Conservation (phyloP, 768 basidiomycete genomes). For the Trametes elegans region DNA sequence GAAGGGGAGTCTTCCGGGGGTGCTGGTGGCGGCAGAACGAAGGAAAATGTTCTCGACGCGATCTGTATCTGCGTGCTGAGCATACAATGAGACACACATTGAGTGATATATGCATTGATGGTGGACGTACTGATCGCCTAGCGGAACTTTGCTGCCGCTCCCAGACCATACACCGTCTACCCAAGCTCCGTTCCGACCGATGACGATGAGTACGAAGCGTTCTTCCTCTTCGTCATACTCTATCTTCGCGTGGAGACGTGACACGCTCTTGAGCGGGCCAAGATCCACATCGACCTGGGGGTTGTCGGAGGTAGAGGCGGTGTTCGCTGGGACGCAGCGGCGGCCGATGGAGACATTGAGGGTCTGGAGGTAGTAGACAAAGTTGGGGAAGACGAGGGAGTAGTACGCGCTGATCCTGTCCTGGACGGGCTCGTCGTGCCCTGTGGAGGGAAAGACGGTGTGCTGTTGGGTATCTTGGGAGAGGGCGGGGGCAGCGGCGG, state of each 20-base stretch:
- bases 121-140: conserved; percentile 71
- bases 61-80: conserved; percentile 93
- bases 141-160: conserved; percentile 80
- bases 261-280: conserved; percentile 95
- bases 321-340: conserved; percentile 63
- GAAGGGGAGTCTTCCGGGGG: conserved; percentile 80
- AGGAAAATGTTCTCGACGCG: conserved; percentile 94
- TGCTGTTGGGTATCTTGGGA: conserved; percentile 29
- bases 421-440: conserved; percentile 36
- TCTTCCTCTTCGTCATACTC: conserved; percentile 90
- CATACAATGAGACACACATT: conserved; percentile 18
- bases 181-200: conserved; percentile 98
- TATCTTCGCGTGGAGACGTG: conserved; percentile 94
- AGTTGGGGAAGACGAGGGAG: conserved; percentile 89
- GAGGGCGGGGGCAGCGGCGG: conserved; percentile 20
- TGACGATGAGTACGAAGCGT: conserved; percentile 84
- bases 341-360: conserved; percentile 93
- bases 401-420: conserved; percentile 92
- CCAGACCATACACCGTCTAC: conserved; percentile 96
- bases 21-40: conserved; percentile 88
- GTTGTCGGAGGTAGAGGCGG: conserved; percentile 56
- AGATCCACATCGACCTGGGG: conserved; percentile 84
- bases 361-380: conserved; percentile 97
- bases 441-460: conserved; percentile 29
- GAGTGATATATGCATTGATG: not conserved